phyloP scores from a whole-genome alignment of 768 basidiomycete species.

The Lactarius hatsudake region DNA sequence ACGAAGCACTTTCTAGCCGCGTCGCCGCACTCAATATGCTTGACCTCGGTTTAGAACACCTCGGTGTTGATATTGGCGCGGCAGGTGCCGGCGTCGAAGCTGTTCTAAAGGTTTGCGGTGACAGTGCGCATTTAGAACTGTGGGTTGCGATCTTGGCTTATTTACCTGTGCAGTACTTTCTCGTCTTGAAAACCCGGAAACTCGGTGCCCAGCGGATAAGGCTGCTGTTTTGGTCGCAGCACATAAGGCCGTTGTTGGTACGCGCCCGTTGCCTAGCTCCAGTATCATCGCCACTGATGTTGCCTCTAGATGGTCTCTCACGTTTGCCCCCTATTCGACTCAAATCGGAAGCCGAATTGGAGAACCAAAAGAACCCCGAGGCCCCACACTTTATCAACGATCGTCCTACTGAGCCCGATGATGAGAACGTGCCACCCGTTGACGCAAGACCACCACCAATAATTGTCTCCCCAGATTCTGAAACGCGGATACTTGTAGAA shows the following conservation, averaged over 20 bases:
- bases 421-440: slow-evolving; percentile 11
- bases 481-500: slow-evolving; percentile 13
- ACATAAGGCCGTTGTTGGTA: slow-evolving; percentile 85
- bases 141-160: slow-evolving; percentile 22
- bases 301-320: slow-evolving; percentile 62
- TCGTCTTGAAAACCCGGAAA: slow-evolving; percentile 44
- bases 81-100: slow-evolving; percentile 50
- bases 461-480: slow-evolving; percentile 29
- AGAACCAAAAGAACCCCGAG: slow-evolving; percentile 36
- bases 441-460: slow-evolving; percentile 28
- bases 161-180: slow-evolving; percentile 43
- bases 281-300: neutral
- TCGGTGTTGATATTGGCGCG: slow-evolving; percentile 75
- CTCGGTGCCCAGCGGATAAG: slow-evolving; percentile 72
- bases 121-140: slow-evolving; percentile 45
- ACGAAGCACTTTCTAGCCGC: slow-evolving; percentile 84
- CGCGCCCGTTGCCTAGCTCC: slow-evolving; percentile 30
- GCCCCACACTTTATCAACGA: slow-evolving; percentile 25
- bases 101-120: slow-evolving; percentile 72
- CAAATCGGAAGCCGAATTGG: slow-evolving; percentile 56
- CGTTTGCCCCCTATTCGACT: slow-evolving; percentile 70
- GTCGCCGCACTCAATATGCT: slow-evolving; percentile 91
- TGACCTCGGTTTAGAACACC: slow-evolving; percentile 82
- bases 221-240: slow-evolving; percentile 75
- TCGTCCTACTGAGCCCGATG: slow-evolving; percentile 17